Percentiles rank a stretch among this genome's conserved stretches.
These are phyloP conservation scores for Mycena kentingensis DNA, from an alignment of 768 basidiomycete species.

Conservation along the genomic window DNA sequence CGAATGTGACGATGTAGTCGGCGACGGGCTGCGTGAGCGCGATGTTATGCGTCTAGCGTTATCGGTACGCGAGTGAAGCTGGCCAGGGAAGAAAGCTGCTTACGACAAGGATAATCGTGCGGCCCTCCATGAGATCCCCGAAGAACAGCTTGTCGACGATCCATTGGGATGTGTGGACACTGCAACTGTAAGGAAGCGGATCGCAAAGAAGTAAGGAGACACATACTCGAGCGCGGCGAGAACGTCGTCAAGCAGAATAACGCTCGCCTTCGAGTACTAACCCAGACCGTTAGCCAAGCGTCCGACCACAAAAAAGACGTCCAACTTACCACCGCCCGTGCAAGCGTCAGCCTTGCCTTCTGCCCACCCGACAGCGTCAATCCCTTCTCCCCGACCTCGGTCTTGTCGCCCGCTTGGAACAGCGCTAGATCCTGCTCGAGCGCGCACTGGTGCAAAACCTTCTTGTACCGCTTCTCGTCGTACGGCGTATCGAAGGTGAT, in stretches of 20 bases:
- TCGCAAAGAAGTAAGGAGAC: neutral
- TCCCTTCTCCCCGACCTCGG: constrained; percentile 68
- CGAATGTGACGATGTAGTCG: constrained; percentile 46
- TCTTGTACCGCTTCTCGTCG: constrained; percentile 78
- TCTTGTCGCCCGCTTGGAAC: constrained; percentile 67
- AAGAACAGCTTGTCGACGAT: constrained; percentile 78
- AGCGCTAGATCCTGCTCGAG: constrained; percentile 71
- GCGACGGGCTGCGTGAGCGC: constrained; percentile 40
- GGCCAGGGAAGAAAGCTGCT: constrained; percentile 17
- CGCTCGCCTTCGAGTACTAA: constrained; percentile 53
- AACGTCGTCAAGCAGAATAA: constrained; percentile 74
- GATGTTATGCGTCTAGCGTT: constrained; percentile 47
- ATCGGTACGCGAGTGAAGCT: neutral
- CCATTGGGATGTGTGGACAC: constrained; percentile 78
- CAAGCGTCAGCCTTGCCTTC: constrained; percentile 46
- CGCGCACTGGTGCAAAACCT: constrained; percentile 73
- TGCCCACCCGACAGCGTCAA: constrained; percentile 40
- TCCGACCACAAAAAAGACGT: neutral
- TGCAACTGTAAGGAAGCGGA: constrained; percentile 5
- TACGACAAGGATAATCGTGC: constrained; percentile 84
- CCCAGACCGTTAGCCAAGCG: constrained; percentile 33
- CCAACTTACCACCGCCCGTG: constrained; percentile 37
- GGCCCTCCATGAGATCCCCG: constrained; percentile 74
- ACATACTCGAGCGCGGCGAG: constrained; percentile 56
- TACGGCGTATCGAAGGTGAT: constrained; percentile 82